Conservation (phyloP, 164 flowering plant genomes). For the Chimonanthus praecox region DNA sequence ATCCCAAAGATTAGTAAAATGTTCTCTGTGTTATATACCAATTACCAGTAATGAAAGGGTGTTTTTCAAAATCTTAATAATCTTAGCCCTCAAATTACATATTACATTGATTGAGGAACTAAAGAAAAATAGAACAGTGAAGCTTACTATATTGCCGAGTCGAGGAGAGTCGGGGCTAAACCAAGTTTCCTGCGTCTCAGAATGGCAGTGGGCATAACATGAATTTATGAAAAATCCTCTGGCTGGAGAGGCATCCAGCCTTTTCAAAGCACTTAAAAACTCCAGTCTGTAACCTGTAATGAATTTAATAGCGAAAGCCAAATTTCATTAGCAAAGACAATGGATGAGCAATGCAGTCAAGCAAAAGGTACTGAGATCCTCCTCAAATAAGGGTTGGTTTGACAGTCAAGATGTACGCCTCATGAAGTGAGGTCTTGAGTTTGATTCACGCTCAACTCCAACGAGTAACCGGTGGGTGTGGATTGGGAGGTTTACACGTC, state of each 20-base stretch:
- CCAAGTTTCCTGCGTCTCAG: constrained; percentile 84
- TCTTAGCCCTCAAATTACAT: not conserved
- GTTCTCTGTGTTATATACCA: too few species aligned
- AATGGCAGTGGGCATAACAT: constrained; percentile 89
- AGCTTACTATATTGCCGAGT: constrained; percentile 45
- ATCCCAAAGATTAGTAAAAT: too few species aligned
- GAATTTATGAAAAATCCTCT: constrained; percentile 73
- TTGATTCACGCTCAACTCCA: too few species aligned
- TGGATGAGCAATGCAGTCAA: not conserved
- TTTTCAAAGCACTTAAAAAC: constrained; percentile 50
- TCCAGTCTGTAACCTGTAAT: constrained; percentile 52
- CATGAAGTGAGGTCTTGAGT: too few species aligned
- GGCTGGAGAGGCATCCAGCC: constrained; percentile 30
- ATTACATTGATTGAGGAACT: too few species aligned
- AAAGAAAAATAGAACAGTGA: not conserved
- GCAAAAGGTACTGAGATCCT: not conserved
- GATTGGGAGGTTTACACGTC: too few species aligned
- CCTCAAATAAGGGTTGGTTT: not conserved
- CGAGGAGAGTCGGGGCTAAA: constrained; percentile 50
- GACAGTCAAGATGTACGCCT: too few species aligned
- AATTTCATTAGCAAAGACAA: not conserved
- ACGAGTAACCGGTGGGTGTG: too few species aligned
- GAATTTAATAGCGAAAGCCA: not conserved
- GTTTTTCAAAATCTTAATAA: too few species aligned
- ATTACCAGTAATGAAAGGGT: too few species aligned